Evolutionary conservation across 352 stramenopile genomes (phyloP), one percentile per base, ranked within the genome.

Genomic region (Paralagenidium karlingii): DNA sequence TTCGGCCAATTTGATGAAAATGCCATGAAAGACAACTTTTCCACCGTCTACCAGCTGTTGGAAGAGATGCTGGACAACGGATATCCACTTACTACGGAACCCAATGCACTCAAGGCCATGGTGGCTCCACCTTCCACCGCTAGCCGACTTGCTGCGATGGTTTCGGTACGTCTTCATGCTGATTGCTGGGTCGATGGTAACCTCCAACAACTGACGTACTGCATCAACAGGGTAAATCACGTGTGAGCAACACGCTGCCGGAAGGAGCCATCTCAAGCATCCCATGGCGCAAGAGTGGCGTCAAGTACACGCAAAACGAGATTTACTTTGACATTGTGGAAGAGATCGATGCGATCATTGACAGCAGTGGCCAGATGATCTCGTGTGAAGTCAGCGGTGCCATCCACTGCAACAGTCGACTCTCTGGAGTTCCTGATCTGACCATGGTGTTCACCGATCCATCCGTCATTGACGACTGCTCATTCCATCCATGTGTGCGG

Each of bases 271-370:
- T 97, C 21, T 96, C 82, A 24, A 96, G 93, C 56, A 98, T 99
- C 62, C 94, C 95, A 18, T 99, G 95, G 95, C 71, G 95, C 49
- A 96, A 97, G 49, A 88, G 79, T 34, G 91, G 83, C 40, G 94
- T 99, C 39, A 82, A 82, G 33, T 98, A 99, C 61, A 85, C 75
- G 37, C 76, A 87, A 51, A 99, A 98, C 70, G 94, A 98, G 68
- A 97, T 99, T 38, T 98, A 98, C 62, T 93, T 98, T 46, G 94
- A 98, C 58, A 97, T 98, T 55, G 71, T 98, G 0, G 95, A 98
- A 66, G 92, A 97, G 58, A 85, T 98, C 22, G 92, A 98, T 65
- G 87, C 88, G n/a, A 98, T 98, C 60, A 58, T 98, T 16, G 85
- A 95, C 54, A 62, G 69, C 21, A 90, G 82, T 30, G 86, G 86